Base-by-base conservation (phyloP, 768 basidiomycete species). In the Antrodiella citrinella region DNA sequence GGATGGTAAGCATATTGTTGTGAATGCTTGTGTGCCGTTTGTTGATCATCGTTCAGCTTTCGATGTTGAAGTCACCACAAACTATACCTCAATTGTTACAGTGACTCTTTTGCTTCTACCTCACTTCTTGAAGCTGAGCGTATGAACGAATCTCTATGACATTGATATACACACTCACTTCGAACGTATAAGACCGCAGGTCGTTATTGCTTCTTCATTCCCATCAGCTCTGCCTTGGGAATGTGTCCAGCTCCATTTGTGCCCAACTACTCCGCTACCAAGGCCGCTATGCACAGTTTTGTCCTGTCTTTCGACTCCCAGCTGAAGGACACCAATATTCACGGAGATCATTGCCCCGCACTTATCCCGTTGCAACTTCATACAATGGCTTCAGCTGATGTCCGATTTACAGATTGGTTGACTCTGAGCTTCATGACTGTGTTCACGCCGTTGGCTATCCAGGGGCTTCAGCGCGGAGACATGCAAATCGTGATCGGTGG, bases 361-460 rank as follows among this genome's bases (percentile, higher is more conserved):
- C 59, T n/a, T n/a, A n/a, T n/a, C n/a, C n/a, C n/a, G n/a, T n/a
- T n/a, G n/a, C n/a, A n/a, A n/a, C n/a, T n/a, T n/a, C n/a, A n/a
- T n/a, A n/a, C n/a, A n/a, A n/a, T n/a, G n/a, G n/a, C n/a, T n/a
- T n/a, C n/a, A n/a, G n/a, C n/a, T n/a, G n/a, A n/a, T 24, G n/a
- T 9, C 23, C n/a, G 41, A 10, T 43, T 26, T 47, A 43, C 22
- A 80, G 78, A 9, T 67, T 82, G 7, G 77, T 79, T 5, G 80
- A 82, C 62, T 81, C 78, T 2, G 80, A 82, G 56, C 65, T 82
- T 24, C 80, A 83, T 56, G 79, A 81, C 54, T 68, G 79, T 78
- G 49, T 81, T 72, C 54, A 76, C 69, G 4, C 62, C 67, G 49
- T 52, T 60, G 18, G 61, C 67, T 0, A 63, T 75, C 59, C 66